Conservation (phyloP, 2,329 filamentous ascomycete species). For the Teratosphaeriaceae sp. region DNA sequence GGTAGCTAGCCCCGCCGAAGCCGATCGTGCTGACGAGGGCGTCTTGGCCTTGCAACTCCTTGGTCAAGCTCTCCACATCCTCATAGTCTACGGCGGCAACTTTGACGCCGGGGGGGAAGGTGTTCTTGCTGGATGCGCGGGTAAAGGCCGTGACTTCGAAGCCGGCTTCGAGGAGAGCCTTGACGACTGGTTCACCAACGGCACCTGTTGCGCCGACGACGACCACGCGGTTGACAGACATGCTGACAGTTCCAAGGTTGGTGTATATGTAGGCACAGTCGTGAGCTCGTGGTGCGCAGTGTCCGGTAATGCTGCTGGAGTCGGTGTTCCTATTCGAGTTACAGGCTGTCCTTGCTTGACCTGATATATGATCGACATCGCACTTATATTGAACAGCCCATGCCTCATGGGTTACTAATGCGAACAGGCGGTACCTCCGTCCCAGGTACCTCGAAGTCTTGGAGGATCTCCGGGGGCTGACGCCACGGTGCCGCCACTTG, state of each 20-base stretch:
- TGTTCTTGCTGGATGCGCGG: constrained; percentile 20
- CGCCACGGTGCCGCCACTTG: too few relatives aligned
- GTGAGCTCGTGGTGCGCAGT: not conserved
- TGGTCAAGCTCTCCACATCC: constrained; percentile 26
- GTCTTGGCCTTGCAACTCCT: constrained; percentile 31
- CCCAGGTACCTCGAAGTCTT: too few relatives aligned
- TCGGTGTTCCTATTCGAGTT: too few relatives aligned
- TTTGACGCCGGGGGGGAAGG: constrained; percentile 22
- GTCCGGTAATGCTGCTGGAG: too few relatives aligned
- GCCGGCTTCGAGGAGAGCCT: constrained; percentile 34
- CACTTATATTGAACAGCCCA: too few relatives aligned
- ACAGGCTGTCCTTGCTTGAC: too few relatives aligned
- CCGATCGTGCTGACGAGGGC: constrained; percentile 31
- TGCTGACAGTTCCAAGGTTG: not conserved
- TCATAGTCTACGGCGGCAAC: constrained; percentile 25
- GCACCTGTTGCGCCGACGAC: constrained; percentile 34
- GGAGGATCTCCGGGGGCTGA: too few relatives aligned
- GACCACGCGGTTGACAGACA: constrained; percentile 19
- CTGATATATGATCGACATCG: too few relatives aligned
- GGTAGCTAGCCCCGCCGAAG: constrained; percentile 21
- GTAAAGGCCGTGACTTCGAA: constrained; percentile 30
- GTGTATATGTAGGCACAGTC: too few relatives aligned
- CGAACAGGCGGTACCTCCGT: too few relatives aligned
- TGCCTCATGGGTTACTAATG: too few relatives aligned
- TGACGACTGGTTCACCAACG: constrained; percentile 35